Conservation (phyloP, 2,329 filamentous ascomycete genomes). For the Pseudocercospora eumusae region DNA sequence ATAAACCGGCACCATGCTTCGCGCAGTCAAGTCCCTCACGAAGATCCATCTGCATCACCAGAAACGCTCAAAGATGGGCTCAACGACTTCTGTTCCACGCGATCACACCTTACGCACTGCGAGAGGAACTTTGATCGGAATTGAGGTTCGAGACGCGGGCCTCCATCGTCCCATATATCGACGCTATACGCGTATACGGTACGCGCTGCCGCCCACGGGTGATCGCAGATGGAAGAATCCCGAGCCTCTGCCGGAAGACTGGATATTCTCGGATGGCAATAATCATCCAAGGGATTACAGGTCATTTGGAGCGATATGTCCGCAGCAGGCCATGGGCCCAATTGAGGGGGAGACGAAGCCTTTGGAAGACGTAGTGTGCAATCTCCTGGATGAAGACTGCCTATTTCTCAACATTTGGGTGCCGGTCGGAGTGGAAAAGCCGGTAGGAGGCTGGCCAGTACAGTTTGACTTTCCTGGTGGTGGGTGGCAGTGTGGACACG, state of each 20-base stretch:
- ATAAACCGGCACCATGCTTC: constrained; percentile 14
- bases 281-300: constrained; percentile 23
- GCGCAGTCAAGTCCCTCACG: constrained; percentile 19
- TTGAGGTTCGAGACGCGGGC: constrained; percentile 22
- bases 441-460: constrained; percentile 24
- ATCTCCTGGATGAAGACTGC: constrained; percentile 26
- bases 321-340: constrained; percentile 16
- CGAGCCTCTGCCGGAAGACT: constrained; percentile 24
- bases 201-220: constrained; percentile 24
- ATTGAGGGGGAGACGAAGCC: constrained; percentile 12
- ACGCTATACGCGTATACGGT: constrained; percentile 23
- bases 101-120: constrained; percentile 21
- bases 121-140: constrained; percentile 22
- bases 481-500: constrained; percentile 17
- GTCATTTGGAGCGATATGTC: constrained; percentile 24
- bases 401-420: constrained; percentile 27
- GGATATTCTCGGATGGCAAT: constrained; percentile 27
- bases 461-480: constrained; percentile 23
- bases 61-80: constrained; percentile 14
- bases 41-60: constrained; percentile 8
- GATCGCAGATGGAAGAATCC: constrained; percentile 26
- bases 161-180: constrained; percentile 22
- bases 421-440: constrained; percentile 22
- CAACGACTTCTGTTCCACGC: constrained; percentile 18
- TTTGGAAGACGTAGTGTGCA: constrained; percentile 18